Conservation (phyloP, 106 monocot genomes). For the Iris macrosiphon region DNA sequence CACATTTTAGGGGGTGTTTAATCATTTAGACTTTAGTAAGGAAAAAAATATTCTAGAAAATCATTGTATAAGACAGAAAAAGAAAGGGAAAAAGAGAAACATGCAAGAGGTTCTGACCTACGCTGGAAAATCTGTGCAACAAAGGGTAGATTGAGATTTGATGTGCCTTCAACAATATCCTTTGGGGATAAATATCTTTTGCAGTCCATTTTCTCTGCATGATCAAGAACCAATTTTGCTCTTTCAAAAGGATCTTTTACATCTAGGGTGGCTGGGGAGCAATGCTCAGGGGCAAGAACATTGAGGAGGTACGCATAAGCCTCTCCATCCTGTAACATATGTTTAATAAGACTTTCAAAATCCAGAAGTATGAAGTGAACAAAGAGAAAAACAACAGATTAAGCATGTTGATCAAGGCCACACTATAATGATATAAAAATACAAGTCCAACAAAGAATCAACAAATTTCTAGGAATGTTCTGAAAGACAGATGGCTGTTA, state of each 20-base stretch:
- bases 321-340: slow-evolving; percentile 53
- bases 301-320: slow-evolving; percentile 49
- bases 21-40: no score
- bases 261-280: slow-evolving; percentile 21
- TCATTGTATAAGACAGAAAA: no score
- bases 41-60: no score
- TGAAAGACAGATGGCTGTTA: no score
- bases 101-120: slow-evolving; percentile 16
- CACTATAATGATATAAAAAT: no score
- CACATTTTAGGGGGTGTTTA: no score
- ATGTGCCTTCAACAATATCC: slow-evolving; percentile 44
- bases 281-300: slow-evolving; percentile 46
- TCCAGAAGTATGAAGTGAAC: no score
- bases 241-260: slow-evolving; percentile 36
- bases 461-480: no score
- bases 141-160: slow-evolving; percentile 47
- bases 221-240: slow-evolving; percentile 40
- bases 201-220: slow-evolving; percentile 44
- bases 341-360: no score
- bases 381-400: no score
- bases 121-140: slow-evolving; percentile 52
- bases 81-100: neutral
- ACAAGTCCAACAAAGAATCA: no score
- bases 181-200: slow-evolving; percentile 43
- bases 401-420: no score